These are phyloP conservation scores for Vanrija pseudolonga DNA, from an alignment of 1,284 basidiomycete genomes.

Conservation along the genomic window DNA sequence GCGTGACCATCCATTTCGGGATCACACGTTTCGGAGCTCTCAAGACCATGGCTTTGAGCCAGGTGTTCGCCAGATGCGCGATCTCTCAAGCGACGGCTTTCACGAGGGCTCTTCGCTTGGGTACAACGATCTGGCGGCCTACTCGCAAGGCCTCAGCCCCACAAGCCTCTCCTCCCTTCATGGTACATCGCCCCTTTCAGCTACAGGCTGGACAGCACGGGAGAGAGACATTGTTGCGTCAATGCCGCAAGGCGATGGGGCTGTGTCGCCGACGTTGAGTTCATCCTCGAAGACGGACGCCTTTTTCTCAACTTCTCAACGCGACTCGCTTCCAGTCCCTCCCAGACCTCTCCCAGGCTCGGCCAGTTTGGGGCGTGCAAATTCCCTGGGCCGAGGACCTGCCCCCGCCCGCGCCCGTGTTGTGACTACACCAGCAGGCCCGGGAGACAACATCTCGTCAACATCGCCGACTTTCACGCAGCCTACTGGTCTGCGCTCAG, in stretches of 20 bases:
- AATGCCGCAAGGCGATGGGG: slow-evolving; percentile 2
- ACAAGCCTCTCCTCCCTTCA: neutral
- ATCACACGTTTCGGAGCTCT: too few relatives aligned
- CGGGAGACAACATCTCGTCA: neutral
- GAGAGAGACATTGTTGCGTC: neutral
- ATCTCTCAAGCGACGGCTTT: too few relatives aligned
- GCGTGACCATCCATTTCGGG: too few relatives aligned
- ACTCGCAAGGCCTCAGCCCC: too few relatives aligned
- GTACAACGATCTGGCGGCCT: too few relatives aligned
- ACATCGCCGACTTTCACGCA: slow-evolving; percentile 4
- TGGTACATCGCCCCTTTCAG: slow-evolving; percentile 3
- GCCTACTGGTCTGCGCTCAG: slow-evolving; percentile 8
- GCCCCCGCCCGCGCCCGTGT: slow-evolving; percentile 6
- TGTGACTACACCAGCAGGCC: slow-evolving; percentile 7
- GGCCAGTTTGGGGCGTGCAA: neutral
- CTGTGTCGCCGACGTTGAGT: slow-evolving; percentile 28
- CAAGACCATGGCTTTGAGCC: too few relatives aligned
- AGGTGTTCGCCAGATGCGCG: too few relatives aligned
- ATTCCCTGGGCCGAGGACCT: neutral
- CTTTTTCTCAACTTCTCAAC: slow-evolving; percentile 31
- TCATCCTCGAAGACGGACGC: slow-evolving; percentile 40
- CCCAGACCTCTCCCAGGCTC: neutral
- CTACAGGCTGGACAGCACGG: neutral
- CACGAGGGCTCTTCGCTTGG: too few relatives aligned
- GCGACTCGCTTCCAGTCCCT: slow-evolving; percentile 13